These are phyloP conservation scores for Macrophomina tecta DNA, from an alignment of 2,329 filamentous ascomycete genomes.

Conservation along the genomic window DNA sequence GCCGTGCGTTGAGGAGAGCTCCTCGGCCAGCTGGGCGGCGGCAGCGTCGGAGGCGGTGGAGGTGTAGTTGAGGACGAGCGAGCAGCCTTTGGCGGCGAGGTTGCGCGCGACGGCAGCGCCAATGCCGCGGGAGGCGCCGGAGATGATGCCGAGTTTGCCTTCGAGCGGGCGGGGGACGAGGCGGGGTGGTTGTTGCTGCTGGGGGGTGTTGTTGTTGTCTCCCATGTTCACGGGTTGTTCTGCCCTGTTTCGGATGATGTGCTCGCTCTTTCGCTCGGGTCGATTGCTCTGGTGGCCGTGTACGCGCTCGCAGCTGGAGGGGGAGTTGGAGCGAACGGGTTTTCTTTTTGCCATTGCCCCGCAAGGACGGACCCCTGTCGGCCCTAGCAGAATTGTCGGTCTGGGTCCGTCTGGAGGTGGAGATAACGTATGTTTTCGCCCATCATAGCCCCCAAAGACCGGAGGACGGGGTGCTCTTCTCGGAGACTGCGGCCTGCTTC, in stretches of 20 bases:
- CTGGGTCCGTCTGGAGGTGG: not conserved
- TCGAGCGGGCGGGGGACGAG: not conserved
- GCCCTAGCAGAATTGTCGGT: too few relatives aligned
- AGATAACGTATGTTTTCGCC: not conserved
- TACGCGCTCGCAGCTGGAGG: too few relatives aligned
- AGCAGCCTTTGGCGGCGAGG: conserved; percentile 27
- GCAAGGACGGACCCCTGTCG: too few relatives aligned
- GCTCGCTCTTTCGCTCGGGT: too few relatives aligned
- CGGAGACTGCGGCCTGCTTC: conserved; percentile 4
- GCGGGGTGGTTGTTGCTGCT: not conserved
- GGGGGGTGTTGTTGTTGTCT: not conserved
- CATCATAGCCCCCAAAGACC: not conserved
- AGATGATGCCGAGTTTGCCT: conserved; percentile 20
- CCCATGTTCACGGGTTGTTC: not conserved
- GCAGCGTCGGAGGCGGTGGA: not conserved
- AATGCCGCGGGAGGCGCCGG: conserved; percentile 25
- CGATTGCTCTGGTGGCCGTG: too few relatives aligned
- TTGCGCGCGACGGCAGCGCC: conserved; percentile 27
- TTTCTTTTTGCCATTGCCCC: too few relatives aligned
- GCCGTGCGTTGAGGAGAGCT: conserved; percentile 13
- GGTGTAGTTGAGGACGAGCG: conserved; percentile 26
- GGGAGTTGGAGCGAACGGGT: too few relatives aligned
- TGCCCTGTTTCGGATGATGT: too few relatives aligned
- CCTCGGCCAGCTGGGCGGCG: conserved; percentile 10
- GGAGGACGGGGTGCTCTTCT: not conserved